Evolutionary conservation across 441 rosid genomes (phyloP).

Genomic region (Populus tomentosa): DNA sequence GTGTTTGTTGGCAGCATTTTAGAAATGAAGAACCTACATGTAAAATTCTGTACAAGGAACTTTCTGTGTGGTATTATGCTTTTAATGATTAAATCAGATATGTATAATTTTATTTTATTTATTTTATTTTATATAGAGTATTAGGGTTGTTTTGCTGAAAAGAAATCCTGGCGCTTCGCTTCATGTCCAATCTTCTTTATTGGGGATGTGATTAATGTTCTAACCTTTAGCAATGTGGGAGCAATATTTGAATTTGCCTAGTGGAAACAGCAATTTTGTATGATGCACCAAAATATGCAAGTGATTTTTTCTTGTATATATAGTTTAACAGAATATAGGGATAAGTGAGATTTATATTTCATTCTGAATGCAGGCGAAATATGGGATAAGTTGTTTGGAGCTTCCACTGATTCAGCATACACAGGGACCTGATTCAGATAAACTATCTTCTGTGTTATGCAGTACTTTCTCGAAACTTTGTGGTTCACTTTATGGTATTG

Average conservation of each 20-base stretch:
- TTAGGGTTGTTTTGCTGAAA: not conserved
- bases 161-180: not conserved
- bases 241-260: too few relatives aligned
- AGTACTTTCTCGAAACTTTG: conserved; percentile 34
- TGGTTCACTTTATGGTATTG: not conserved
- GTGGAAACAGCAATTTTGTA: not conserved
- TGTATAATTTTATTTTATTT: too few relatives aligned
- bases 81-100: too few relatives aligned
- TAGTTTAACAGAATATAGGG: not conserved
- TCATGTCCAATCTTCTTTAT: not conserved
- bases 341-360: not conserved
- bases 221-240: not conserved
- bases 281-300: not conserved
- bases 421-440: conserved; percentile 69
- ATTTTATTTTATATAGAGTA: not conserved
- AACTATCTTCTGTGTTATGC: conserved; percentile 58
- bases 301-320: not conserved
- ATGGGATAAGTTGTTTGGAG: conserved; percentile 68
- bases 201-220: not conserved
- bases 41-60: not conserved
- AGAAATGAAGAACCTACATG: not conserved
- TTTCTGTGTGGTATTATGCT: not conserved
- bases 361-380: conserved; percentile 47
- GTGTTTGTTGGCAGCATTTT: not conserved
- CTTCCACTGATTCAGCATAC: conserved; percentile 84